Base-by-base conservation (phyloP, 257 asterid genomes). In the Haberlea rhodopensis region DNA sequence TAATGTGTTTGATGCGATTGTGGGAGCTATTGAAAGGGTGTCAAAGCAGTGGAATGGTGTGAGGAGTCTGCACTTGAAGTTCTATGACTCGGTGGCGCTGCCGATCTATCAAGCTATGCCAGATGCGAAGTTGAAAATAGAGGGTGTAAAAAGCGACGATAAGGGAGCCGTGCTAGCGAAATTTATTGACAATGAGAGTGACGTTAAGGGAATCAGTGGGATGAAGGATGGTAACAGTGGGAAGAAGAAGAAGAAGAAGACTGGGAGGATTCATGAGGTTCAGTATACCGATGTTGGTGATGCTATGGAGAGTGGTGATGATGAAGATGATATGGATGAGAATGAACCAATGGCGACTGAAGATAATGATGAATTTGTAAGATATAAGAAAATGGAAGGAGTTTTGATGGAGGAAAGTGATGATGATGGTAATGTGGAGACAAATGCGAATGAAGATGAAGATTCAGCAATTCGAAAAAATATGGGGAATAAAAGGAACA, bases 61-160 rank as follows among this genome's bases (percentile, higher is more conserved):
- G 54, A 89, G 99, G 87, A 87, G 96, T 77, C 63, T 89, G 82
- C 90, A 85, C 53, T 79, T 92, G 87, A 89, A 86, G 70, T 79
- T 89, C 16, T 71, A 65, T 0, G 95, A 83, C 69, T 89, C 99
- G 0, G 60, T 87, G 23, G 94, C 96, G 0, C 71, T 92, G 86
- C 96, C 99, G 0, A 6, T 89, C 62, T 92, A 89, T 55, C 96
- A 89, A 78, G 88, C 88, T 0, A 53, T 92, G 85, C 99, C 96
- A 1, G 95, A 92, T 56, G 69, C 81, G 72, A 85, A 75, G 76
- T 74, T 89, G 81, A 89, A 69, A 69, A 85, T 87, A 60, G 87
- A 85, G 57, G 97, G 85, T 23, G 51, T 61, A 68, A 80, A 57
- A 73, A 76, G 63, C n/a, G n/a, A n/a, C 64, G 65, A 13, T 48